Base-by-base conservation (phyloP, 257 asterid species). In the Gentiana straminea region DNA sequence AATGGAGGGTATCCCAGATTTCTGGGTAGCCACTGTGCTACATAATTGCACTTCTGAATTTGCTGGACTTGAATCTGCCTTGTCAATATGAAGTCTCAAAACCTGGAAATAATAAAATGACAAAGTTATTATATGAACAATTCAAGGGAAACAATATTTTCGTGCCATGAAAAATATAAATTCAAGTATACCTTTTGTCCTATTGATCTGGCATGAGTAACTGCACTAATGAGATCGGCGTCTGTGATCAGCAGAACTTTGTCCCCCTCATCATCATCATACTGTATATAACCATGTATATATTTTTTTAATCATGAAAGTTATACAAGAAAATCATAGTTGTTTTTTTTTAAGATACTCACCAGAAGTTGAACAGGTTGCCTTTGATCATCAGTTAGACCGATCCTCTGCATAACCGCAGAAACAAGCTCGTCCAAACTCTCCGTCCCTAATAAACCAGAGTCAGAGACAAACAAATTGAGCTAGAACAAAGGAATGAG, bases 211-310 rank as follows among this genome's bases (percentile, higher is more conserved):
- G 95, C 90, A 52, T 78, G 75, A 74, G 54, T 69, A 68, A 82
- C 83, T 51, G 98, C 98, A 87, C 80, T 73, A 69, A 73, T 68
- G 67, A 91, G 96, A 72, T 91, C 98, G 62, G 75, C 72, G 60
- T 91, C 95, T 15, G 82, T 66, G 55, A 83, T 79, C 59, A 91
- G 95, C 74, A 91, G 71, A 54, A 91, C 96, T 72, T 78, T 91
- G 66, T 91, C 96, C 36, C 96, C 95, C 76, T 91, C 96, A 43
- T 91, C 98, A 61, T 91, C 96, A 76, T 87, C 98, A 68, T 91
- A 91, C 96, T 91, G 24, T 24, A 52, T 51, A 61, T 55, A 57
- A 12, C 51, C 34, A 47, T 41, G 9, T 5, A 41, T 10, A 41
- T 10, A 0, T 24, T 24, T 24, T 41, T 41, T 10, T 10, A 41